Evolutionary conservation across 23 red algal species (phyloP).

Genomic region (Cyanidioschyzon merolae): DNA sequence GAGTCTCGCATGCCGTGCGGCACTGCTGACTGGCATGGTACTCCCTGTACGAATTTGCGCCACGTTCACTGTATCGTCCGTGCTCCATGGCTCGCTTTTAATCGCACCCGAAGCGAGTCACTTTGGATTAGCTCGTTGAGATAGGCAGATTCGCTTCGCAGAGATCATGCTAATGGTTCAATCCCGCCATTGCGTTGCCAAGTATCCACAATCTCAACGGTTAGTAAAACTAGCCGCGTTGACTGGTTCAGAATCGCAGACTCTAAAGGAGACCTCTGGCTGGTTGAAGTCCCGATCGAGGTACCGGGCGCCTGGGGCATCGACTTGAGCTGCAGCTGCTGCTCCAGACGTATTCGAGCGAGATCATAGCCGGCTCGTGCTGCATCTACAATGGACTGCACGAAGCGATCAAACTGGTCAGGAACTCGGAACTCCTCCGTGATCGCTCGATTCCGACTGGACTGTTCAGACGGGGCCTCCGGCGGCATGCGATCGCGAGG

Average conservation of each 20-base stretch:
- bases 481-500: slow-evolving; percentile 13
- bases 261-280: not conserved
- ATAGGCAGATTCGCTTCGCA: too few species aligned
- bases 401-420: slow-evolving; percentile 20
- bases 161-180: not conserved
- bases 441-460: not conserved
- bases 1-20: too few species aligned
- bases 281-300: not conserved
- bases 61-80: too few species aligned
- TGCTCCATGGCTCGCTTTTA: too few species aligned
- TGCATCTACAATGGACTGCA: slow-evolving; percentile 17
- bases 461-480: not conserved
- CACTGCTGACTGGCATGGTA: too few species aligned
- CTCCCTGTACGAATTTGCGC: too few species aligned
- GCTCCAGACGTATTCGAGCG: slow-evolving; percentile 18
- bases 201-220: slow-evolving; percentile 7
- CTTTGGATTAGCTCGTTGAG: too few species aligned
- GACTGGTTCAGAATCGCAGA: slow-evolving; percentile 18
- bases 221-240: slow-evolving; percentile 6
- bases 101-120: too few species aligned
- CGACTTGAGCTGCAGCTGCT: not conserved
- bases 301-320: not conserved
- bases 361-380: slow-evolving; percentile 17
- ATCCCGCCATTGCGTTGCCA: not conserved
- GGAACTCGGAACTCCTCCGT: slow-evolving; percentile 8